These are phyloP conservation scores for Neocallimastix lanati DNA, from an alignment of 192 early-diverging fungal species.

Conservation along the genomic window DNA sequence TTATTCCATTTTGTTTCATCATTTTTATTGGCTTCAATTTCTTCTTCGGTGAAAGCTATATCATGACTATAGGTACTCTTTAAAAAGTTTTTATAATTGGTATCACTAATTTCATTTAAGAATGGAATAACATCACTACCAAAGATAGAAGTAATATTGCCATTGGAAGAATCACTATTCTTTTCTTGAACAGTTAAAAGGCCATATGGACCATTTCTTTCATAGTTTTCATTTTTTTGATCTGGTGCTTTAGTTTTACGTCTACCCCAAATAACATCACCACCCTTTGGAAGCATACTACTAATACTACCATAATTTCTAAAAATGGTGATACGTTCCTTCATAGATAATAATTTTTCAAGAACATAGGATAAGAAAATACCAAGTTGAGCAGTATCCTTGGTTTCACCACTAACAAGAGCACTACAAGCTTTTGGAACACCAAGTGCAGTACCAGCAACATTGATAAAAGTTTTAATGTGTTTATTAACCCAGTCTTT, in stretches of 20 bases:
- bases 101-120: slow-evolving; percentile 26
- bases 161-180: neutral
- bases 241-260: slow-evolving; percentile 40
- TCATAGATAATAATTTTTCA: slow-evolving; percentile 64
- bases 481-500: slow-evolving; percentile 55
- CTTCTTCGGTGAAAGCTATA: slow-evolving; percentile 26
- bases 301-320: slow-evolving; percentile 63
- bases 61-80: slow-evolving; percentile 45
- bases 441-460: slow-evolving; percentile 71
- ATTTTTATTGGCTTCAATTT: slow-evolving; percentile 34
- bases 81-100: slow-evolving; percentile 26
- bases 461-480: slow-evolving; percentile 60
- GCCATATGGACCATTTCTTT: neutral
- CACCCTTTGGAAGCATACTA: slow-evolving; percentile 70
- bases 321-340: slow-evolving; percentile 54
- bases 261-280: slow-evolving; percentile 60
- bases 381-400: slow-evolving; percentile 67
- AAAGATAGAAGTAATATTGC: neutral
- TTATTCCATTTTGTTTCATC: slow-evolving; percentile 59
- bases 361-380: slow-evolving; percentile 56
- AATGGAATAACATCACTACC: slow-evolving; percentile 5
- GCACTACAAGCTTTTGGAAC: slow-evolving; percentile 45
- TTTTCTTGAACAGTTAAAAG: neutral
- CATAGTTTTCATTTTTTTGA: slow-evolving; percentile 16
- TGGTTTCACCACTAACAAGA: slow-evolving; percentile 37